phyloP scores from a whole-genome alignment of 257 asterid species.

The Coffea eugenioides region DNA sequence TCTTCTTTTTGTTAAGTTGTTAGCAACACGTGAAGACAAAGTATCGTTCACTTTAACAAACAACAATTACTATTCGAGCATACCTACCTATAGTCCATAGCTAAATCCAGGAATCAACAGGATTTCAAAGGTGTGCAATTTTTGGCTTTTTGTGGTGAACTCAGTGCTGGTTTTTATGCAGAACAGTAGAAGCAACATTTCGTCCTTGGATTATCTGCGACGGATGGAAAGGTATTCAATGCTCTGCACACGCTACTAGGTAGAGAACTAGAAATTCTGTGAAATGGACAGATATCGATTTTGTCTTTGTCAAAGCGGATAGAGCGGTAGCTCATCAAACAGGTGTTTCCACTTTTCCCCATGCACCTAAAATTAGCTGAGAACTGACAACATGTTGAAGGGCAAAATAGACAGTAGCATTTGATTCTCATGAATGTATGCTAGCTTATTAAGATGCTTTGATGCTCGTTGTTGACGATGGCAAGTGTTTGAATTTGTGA shows the following conservation, averaged over 20 bases:
- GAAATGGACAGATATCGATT: not conserved
- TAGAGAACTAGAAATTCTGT: not conserved
- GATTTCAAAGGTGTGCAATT: not conserved
- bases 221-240: not conserved
- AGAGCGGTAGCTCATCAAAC: not conserved
- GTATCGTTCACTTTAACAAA: not conserved
- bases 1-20: not conserved
- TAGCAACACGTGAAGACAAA: not conserved
- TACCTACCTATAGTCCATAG: not conserved
- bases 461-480: not conserved
- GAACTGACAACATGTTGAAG: not conserved
- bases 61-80: not conserved
- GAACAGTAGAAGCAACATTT: not conserved
- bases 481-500: not conserved
- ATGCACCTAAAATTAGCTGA: not conserved
- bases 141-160: not conserved
- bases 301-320: slow-evolving; percentile 10
- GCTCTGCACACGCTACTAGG: not conserved
- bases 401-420: not conserved
- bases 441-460: not conserved
- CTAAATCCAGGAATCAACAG: not conserved
- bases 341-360: not conserved
- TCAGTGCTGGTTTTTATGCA: not conserved
- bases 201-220: not conserved
- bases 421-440: not conserved